Evolutionary conservation across 2,329 filamentous ascomycete genomes (phyloP), one percentile per base, ranked within the genome.

Genomic region (Xylariales sp.): DNA sequence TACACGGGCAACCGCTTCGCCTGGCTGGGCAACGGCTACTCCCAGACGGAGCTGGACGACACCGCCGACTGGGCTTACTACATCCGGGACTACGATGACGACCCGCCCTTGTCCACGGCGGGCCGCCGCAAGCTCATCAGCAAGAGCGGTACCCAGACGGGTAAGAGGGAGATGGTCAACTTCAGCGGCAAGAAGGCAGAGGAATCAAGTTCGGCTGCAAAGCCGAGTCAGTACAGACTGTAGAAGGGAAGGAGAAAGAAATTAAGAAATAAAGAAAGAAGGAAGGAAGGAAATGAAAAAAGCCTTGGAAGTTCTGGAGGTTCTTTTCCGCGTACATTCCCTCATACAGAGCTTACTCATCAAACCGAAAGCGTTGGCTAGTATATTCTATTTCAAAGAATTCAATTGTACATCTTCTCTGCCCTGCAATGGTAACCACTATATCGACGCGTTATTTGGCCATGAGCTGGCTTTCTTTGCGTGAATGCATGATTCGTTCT

Each of bases 1-100:
- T 61, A 62, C 33, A 45, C 48, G 3, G 58, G 57, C 11, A 67
- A 67, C 46, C 40, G 56, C 4, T 62, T 69, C 37, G 44, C 54
- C 1, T 68, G 58, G 55, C 37, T 69, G 18, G 65, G 64, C 3
- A 67, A 67, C 48, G 67, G 69, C 3, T 61, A 61, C 43, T 69
- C 63, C 15, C 59, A 62, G 42, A 59, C 56, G 1, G 67, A 70
- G 47, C 49, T 56, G 20, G 62, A 67, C 38, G 44, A 54, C 1
- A 60, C 54, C 2, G 54, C 60, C 2, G 66, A 70, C 43, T 55
- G 62, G 44, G 62, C 53, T 0, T 62, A 60, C 37, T 69, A 35
- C n/a, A 35, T 35, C 23, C 18, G 33, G 18, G 33, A 35, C 20
- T 6, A 37, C 4, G 62, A 66, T 40, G 60, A 66, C 40, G 55